phyloP scores from a whole-genome alignment of 1,284 basidiomycete genomes.

The Leccinum fuscescens region DNA sequence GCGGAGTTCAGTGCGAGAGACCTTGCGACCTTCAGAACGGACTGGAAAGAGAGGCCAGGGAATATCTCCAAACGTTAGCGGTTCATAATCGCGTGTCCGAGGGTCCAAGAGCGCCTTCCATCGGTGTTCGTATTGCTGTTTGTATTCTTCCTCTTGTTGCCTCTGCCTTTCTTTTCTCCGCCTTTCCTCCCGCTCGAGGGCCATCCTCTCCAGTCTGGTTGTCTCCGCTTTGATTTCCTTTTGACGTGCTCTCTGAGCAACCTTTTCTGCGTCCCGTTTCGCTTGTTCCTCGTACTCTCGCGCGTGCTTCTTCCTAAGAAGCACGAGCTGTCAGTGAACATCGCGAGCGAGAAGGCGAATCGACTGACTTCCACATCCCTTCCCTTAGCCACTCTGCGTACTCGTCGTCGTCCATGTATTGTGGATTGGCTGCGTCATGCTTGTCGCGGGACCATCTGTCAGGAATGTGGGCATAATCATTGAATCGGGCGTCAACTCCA shows the following conservation, averaged over 20 bases:
- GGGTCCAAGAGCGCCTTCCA: slow-evolving; percentile 55
- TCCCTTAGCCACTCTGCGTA: slow-evolving; percentile 77
- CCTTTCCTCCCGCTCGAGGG: slow-evolving; percentile 48
- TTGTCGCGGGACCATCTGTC: slow-evolving; percentile 50
- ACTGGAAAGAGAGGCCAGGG: slow-evolving; percentile 72
- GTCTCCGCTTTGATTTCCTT: slow-evolving; percentile 56
- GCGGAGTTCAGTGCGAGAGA: slow-evolving; percentile 22
- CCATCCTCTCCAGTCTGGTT: slow-evolving; percentile 47
- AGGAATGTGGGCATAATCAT: slow-evolving; percentile 68
- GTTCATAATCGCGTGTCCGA: slow-evolving; percentile 16
- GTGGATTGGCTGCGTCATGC: slow-evolving; percentile 47
- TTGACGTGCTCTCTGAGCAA: slow-evolving; percentile 50
- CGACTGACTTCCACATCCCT: slow-evolving; percentile 73
- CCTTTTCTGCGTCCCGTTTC: slow-evolving; percentile 50
- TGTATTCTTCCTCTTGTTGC: slow-evolving; percentile 41
- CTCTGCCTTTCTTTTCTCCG: slow-evolving; percentile 47
- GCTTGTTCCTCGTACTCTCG: slow-evolving; percentile 62
- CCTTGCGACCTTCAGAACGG: neutral
- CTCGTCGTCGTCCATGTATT: slow-evolving; percentile 76
- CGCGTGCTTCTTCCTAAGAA: slow-evolving; percentile 59
- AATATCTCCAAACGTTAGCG: slow-evolving; percentile 58
- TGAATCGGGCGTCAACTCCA: slow-evolving; percentile 57
- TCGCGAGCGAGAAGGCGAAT: neutral
- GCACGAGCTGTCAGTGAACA: slow-evolving; percentile 2
- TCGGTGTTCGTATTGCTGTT: slow-evolving; percentile 53